Evolutionary conservation across 179 eudicot species (phyloP).

Genomic region (Camellia oleifera): DNA sequence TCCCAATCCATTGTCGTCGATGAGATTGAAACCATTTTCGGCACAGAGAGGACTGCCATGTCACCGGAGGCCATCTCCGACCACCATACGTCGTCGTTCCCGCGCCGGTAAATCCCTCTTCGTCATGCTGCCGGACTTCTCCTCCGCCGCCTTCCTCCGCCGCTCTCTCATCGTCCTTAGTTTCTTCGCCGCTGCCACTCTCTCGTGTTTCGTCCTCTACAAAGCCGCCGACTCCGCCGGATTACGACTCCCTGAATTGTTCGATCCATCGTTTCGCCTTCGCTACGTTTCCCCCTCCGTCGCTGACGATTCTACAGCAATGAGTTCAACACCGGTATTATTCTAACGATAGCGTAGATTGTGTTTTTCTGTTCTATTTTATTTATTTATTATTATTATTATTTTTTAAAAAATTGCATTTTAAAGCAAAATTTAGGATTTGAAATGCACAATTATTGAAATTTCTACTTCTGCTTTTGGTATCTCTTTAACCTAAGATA

Average conservation of each 20-base stretch:
- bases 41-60: neutral
- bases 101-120: neutral
- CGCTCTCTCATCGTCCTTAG: conserved; percentile 23
- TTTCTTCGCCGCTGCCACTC: conserved; percentile 21
- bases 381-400: neutral
- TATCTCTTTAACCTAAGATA: neutral
- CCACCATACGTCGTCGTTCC: neutral
- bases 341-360: neutral
- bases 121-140: conserved; percentile 13
- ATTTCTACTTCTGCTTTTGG: neutral
- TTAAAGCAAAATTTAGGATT: too few species aligned
- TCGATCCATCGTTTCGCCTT: conserved; percentile 1
- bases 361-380: neutral
- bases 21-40: neutral
- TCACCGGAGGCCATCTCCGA: neutral
- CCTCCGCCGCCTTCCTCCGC: conserved; percentile 23
- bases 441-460: too few species aligned
- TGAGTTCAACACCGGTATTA: conserved; percentile 3
- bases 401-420: too few species aligned
- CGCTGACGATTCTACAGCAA: conserved; percentile 19
- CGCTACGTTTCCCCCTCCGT: conserved; percentile 19
- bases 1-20: neutral
- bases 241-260: conserved; percentile 12
- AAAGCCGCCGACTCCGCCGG: conserved; percentile 28
- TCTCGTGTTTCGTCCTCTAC: conserved; percentile 25